phyloP scores from a whole-genome alignment of 2,329 filamentous ascomycete species.

The Alternaria sp. region DNA sequence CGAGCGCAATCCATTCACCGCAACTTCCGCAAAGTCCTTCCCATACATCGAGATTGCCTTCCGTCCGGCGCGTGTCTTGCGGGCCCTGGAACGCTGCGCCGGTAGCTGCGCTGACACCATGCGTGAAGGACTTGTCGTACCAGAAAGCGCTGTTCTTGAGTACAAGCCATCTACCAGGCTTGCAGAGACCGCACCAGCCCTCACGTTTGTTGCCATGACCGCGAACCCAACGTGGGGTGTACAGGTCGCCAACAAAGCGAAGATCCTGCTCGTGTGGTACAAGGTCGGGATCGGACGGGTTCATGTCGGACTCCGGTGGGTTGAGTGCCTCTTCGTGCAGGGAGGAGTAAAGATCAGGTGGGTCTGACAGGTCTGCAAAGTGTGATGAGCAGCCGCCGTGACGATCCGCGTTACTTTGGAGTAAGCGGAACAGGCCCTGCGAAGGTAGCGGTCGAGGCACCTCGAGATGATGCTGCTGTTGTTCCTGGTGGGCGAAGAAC shows the following conservation, averaged over 20 bases:
- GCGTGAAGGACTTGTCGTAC: constrained; percentile 92
- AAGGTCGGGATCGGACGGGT: constrained; percentile 76
- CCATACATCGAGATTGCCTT: constrained; percentile 82
- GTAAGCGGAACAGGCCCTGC: constrained; percentile 74
- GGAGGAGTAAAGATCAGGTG: constrained; percentile 77
- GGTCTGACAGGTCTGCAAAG: constrained; percentile 75
- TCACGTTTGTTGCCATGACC: constrained; percentile 87
- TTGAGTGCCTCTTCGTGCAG: constrained; percentile 75
- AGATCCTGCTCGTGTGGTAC: constrained; percentile 76
- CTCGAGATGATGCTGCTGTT: constrained; percentile 59
- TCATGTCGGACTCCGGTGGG: constrained; percentile 82
- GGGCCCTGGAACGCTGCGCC: constrained; percentile 80
- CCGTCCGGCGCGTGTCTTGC: constrained; percentile 75
- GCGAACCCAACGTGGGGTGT: constrained; percentile 83
- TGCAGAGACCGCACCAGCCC: constrained; percentile 89
- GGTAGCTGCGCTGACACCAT: constrained; percentile 83
- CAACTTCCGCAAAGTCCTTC: constrained; percentile 80
- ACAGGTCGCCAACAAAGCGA: constrained; percentile 80
- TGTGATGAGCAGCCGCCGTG: constrained; percentile 68
- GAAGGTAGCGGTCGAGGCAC: constrained; percentile 67
- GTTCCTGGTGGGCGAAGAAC: constrained; percentile 58
- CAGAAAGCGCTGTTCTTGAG: constrained; percentile 91
- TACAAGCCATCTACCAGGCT: constrained; percentile 83
- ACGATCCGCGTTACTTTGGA: constrained; percentile 76
- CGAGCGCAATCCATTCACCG: constrained; percentile 79